Percentiles rank a stretch among this genome's conserved stretches.
phyloP scores from a whole-genome alignment of 164 flowering plant genomes.

The Pachysandra terminalis region DNA sequence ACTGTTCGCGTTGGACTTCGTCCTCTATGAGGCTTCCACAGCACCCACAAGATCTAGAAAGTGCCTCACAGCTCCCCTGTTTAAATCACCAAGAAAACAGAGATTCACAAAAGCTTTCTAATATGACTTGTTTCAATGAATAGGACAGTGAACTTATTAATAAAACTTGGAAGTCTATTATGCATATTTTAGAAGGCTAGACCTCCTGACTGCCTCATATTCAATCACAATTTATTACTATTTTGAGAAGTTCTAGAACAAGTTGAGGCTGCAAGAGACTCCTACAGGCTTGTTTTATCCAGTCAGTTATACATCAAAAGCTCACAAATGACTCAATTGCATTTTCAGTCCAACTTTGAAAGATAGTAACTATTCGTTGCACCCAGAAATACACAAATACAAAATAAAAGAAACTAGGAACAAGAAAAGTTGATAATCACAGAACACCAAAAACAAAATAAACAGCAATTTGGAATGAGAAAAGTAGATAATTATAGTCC shows the following conservation, averaged over 20 bases:
- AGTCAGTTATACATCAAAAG: not conserved
- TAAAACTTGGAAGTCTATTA: too few relatives aligned
- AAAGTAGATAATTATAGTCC: not conserved
- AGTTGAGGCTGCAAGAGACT: not conserved
- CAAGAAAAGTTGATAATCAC: too few relatives aligned
- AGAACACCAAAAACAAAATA: not conserved
- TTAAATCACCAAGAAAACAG: slow-evolving; percentile 7
- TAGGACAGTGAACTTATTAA: too few relatives aligned
- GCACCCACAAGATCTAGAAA: slow-evolving; percentile 75
- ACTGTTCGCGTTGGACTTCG: slow-evolving; percentile 65
- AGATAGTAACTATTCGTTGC: too few relatives aligned
- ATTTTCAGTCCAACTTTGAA: not conserved
- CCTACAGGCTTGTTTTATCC: not conserved
- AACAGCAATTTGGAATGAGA: not conserved
- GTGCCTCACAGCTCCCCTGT: slow-evolving; percentile 89
- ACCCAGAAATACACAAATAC: too few relatives aligned
- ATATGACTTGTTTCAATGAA: too few relatives aligned
- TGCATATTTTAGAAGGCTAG: too few relatives aligned
- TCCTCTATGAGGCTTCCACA: slow-evolving; percentile 60
- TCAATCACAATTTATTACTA: not conserved
- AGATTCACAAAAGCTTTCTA: not conserved
- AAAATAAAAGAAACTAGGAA: too few relatives aligned
- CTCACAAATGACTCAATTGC: not conserved
- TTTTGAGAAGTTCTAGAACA: not conserved
- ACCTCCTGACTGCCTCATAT: too few relatives aligned